Percentiles rank a stretch among this genome's conserved stretches.
Evolutionary conservation across 768 basidiomycete species (phyloP).

Genomic region (Lentinus tigrinus): DNA sequence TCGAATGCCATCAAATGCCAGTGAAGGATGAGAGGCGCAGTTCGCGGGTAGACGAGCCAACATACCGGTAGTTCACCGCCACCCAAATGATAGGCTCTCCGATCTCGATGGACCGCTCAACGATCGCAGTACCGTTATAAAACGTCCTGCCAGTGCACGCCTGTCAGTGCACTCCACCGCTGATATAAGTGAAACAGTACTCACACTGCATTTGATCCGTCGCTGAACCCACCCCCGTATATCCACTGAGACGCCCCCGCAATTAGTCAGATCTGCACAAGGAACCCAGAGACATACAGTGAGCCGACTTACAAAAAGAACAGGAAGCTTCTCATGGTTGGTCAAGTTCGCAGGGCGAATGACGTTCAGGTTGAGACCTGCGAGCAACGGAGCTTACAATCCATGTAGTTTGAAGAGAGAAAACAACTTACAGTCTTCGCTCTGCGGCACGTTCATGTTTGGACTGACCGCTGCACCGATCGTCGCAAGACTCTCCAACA

Average conservation of each 20-base stretch:
- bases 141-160: neutral
- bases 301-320: neutral
- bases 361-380: neutral
- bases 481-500: neutral
- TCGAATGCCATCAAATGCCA: no score
- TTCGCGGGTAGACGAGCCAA: no score
- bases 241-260: constrained; percentile 9
- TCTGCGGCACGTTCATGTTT: neutral
- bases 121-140: constrained; percentile 44
- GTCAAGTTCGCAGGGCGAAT: neutral
- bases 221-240: constrained; percentile 6
- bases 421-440: constrained; percentile 7
- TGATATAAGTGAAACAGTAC: neutral
- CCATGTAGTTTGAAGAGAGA: constrained; percentile 37
- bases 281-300: neutral
- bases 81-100: constrained; percentile 50
- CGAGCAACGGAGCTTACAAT: constrained; percentile 9
- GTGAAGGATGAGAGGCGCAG: no score
- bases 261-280: neutral
- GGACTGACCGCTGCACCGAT: no score
- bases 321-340: constrained; percentile 30
- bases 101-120: constrained; percentile 42
- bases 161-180: no score
- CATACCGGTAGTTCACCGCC: constrained; percentile 50
- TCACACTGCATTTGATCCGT: constrained; percentile 7